Conservation (phyloP, 768 basidiomycete species). For the Crassisporium funariophilum region DNA sequence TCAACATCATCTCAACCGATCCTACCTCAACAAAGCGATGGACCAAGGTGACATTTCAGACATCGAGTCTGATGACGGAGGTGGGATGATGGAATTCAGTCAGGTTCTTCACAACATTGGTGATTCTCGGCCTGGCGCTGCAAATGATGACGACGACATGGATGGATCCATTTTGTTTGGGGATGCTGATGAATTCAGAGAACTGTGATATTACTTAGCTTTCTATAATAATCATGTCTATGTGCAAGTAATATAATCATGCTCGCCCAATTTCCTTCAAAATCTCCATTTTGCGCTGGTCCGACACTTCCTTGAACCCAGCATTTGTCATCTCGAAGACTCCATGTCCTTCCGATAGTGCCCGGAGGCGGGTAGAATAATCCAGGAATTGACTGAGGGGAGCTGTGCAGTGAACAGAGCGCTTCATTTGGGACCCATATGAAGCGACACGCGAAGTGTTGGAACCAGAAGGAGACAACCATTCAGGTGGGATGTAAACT, state of each 20-base stretch:
- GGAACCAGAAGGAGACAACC: constrained; percentile 71
- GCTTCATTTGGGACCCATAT: constrained; percentile 45
- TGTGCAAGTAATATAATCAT: constrained; percentile 29
- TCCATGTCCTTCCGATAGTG: constrained; percentile 82
- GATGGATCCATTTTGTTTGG: constrained; percentile 76
- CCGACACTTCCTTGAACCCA: constrained; percentile 73
- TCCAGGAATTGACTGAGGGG: constrained; percentile 84
- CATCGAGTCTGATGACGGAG: constrained; percentile 31
- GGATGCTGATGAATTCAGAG: constrained; percentile 78
- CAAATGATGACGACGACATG: constrained; percentile 75
- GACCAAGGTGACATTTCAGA: constrained; percentile 18
- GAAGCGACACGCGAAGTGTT: constrained; percentile 23
- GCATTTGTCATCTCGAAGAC: constrained; percentile 76
- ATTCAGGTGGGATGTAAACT: constrained; percentile 74
- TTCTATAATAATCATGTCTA: constrained; percentile 5
- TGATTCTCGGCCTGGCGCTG: constrained; percentile 56
- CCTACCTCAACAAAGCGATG: constrained; percentile 29
- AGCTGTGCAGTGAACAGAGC: constrained; percentile 70
- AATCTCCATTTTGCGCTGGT: constrained; percentile 67
- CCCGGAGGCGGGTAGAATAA: constrained; percentile 76
- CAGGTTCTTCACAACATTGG: constrained; percentile 65
- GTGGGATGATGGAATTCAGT: constrained; percentile 74
- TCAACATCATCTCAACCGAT: constrained; percentile 18
- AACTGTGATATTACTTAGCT: constrained; percentile 46
- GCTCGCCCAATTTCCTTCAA: constrained; percentile 78